Conservation (phyloP, 2,329 filamentous ascomycete species). For the Daldinia sp. region DNA sequence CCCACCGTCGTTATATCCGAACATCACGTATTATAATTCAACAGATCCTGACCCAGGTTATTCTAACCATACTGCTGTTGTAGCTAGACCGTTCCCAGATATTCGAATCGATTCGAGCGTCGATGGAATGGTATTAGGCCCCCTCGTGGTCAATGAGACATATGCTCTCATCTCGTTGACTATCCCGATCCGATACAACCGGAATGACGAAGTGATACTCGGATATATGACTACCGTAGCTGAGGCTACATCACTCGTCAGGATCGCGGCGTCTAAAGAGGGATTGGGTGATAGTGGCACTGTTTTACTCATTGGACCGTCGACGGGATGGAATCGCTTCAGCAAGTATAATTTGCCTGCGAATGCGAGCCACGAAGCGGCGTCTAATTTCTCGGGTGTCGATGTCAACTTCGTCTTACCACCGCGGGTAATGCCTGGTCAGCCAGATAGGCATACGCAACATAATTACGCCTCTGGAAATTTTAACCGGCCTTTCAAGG, state of each 20-base stretch:
- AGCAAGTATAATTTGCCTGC: slow-evolving; percentile 54
- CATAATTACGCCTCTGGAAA: slow-evolving; percentile 53
- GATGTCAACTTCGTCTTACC: slow-evolving; percentile 69
- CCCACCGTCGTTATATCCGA: slow-evolving; percentile 77
- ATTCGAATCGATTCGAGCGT: slow-evolving; percentile 59
- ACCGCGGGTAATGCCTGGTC: slow-evolving; percentile 52
- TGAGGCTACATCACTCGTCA: slow-evolving; percentile 69
- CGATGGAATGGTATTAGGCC: slow-evolving; percentile 76
- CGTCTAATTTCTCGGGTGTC: slow-evolving; percentile 52
- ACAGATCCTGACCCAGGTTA: slow-evolving; percentile 52
- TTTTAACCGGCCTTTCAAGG: slow-evolving; percentile 62
- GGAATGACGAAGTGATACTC: slow-evolving; percentile 68
- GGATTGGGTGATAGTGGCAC: slow-evolving; percentile 75
- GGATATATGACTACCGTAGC: slow-evolving; percentile 87
- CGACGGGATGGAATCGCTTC: slow-evolving; percentile 72
- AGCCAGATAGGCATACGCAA: slow-evolving; percentile 58
- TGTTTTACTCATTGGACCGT: slow-evolving; percentile 75
- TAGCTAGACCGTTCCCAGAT: slow-evolving; percentile 59
- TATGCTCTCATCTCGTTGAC: slow-evolving; percentile 84
- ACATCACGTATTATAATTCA: slow-evolving; percentile 71
- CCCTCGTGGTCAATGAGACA: slow-evolving; percentile 73
- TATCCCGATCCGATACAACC: slow-evolving; percentile 76
- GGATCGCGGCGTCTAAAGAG: slow-evolving; percentile 69
- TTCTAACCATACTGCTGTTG: slow-evolving; percentile 52
- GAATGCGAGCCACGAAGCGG: slow-evolving; percentile 53